Evolutionary conservation across 306 rosid species (phyloP), one percentile per base, ranked within the genome.

Genomic region (Quercus glauca): DNA sequence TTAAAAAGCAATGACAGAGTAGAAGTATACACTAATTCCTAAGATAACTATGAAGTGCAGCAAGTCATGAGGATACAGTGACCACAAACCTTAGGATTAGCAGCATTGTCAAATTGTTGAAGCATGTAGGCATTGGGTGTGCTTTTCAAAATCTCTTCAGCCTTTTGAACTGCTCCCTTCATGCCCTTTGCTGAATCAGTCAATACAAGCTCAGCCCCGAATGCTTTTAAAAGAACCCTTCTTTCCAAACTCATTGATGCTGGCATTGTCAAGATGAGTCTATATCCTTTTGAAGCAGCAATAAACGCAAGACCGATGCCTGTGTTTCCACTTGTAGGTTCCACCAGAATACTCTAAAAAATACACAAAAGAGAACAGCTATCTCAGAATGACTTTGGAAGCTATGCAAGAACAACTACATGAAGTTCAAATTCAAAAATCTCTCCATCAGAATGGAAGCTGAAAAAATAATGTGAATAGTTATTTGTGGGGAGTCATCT

Each of bases 161-260:
- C 99, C 84, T 91, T 95, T 83, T 92, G 96, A 80, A 95, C 99
- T 60, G 99, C 97, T 75, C 99, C 99, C 80, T 95, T 95, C 98
- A 95, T 90, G 78, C 99, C 99, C 89, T 92, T 91, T 23, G 96
- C 91, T 28, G 99, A 80, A 53, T 91, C 93, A 17, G 99, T 95
- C 82, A 95, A 81, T 79, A 95, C 89, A 80, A 95, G 98, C 79
- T 92, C 98, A 76, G 99, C 99, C 71, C 99, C 99, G 85, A 95
- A 95, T 70, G 99, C 98, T 85, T 95, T 95, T 31, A 95, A 76
- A 80, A 95, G 92, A 81, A 95, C 99, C 70, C 99, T 90, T 82
- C 99, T 92, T 84, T 95, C 99, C 87, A 95, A 70, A 88, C 99
- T 95, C 99, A 95, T 95, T 31, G 99, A 95, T 43, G 99, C 90